Conservation (phyloP, 176 grass and related monocot species). For the Alloteropsis semialata region DNA sequence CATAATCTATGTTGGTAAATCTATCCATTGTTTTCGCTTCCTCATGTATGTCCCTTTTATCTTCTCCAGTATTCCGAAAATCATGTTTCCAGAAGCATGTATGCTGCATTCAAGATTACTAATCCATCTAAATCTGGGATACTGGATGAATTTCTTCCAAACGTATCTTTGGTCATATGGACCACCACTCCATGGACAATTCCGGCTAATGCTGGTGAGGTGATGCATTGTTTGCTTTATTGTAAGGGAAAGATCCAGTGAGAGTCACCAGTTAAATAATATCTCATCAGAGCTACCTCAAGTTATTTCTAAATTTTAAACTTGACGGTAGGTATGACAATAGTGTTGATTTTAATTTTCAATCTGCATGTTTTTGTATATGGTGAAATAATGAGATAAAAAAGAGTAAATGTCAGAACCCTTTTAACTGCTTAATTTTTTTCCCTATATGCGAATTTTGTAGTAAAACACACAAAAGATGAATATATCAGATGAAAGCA, state of each 20-base stretch:
- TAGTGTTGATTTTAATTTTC: not conserved
- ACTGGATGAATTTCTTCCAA: conserved; percentile 76
- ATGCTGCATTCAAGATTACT: conserved; percentile 86
- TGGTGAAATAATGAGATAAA: not conserved
- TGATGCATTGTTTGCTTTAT: conserved; percentile 39
- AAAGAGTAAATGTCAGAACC: not conserved
- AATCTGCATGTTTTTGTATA: not conserved
- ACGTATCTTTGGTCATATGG: conserved; percentile 85
- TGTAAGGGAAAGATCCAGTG: conserved; percentile 12
- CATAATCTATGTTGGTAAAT: conserved; percentile 8
- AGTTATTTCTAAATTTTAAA: not conserved
- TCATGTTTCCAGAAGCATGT: conserved; percentile 96
- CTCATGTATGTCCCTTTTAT: conserved; percentile 14
- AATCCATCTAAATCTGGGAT: conserved; percentile 42
- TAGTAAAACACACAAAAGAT: not conserved
- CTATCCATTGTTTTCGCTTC: conserved; percentile 15
- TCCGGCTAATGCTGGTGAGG: conserved; percentile 96
- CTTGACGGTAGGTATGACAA: not conserved
- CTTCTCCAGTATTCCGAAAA: conserved; percentile 82
- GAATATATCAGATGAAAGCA: not conserved
- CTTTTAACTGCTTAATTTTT: not conserved
- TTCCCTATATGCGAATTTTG: not conserved
- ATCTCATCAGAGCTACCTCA: not conserved
- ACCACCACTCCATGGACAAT: conserved; percentile 99
- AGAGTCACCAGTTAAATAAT: conserved; percentile 14